phyloP scores from a whole-genome alignment of 371 early-diverging fungal species.

The Actinomortierella wolfii region DNA sequence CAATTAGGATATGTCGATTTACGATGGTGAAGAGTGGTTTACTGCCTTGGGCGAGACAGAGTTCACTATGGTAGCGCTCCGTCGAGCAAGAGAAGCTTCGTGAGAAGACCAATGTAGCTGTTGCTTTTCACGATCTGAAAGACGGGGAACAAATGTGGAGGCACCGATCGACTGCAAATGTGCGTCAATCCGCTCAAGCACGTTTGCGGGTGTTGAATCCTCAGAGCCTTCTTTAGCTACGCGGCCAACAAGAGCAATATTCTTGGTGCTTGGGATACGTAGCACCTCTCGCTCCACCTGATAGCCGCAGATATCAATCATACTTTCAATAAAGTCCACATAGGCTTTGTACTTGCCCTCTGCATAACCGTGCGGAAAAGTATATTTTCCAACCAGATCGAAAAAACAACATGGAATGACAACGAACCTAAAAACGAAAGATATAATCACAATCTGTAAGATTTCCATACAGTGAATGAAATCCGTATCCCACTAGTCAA shows the following conservation, averaged over 20 bases:
- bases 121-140: conserved; percentile 65
- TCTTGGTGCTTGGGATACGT: conserved; percentile 91
- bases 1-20: too few relatives aligned
- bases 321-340: conserved; percentile 61
- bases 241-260: conserved; percentile 76
- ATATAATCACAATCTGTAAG: conserved; percentile 2
- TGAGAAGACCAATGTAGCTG: conserved; percentile 17
- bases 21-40: too few relatives aligned
- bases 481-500: background rate
- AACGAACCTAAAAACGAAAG: conserved; percentile 55
- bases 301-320: conserved; percentile 68
- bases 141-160: conserved; percentile 58
- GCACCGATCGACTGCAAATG: conserved; percentile 7
- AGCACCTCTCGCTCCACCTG: conserved; percentile 69
- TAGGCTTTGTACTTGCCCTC: conserved; percentile 77
- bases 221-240: conserved; percentile 3
- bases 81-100: too few relatives aligned
- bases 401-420: conserved; percentile 87
- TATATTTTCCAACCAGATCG: conserved; percentile 67
- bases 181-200: conserved; percentile 4
- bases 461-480: background rate
- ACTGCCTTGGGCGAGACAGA: too few relatives aligned
- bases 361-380: conserved; percentile 49
- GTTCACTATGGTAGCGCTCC: too few relatives aligned
- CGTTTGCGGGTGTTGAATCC: background rate